Conservation (phyloP, 2,329 filamentous ascomycete genomes). For the Trichoderma harzianum region DNA sequence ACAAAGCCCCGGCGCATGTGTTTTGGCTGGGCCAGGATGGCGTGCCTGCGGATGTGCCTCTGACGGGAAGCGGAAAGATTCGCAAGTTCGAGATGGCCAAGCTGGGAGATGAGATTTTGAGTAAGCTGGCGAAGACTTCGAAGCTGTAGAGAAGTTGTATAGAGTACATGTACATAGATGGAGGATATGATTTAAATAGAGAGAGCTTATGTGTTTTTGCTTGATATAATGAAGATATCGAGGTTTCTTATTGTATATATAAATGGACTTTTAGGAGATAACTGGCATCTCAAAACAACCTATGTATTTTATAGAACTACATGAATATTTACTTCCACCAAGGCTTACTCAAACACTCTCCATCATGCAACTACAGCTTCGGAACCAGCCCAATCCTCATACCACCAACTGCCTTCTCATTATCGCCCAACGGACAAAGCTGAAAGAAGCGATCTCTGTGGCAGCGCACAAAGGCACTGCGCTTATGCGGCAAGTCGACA, state of each 20-base stretch:
- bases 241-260: neutral
- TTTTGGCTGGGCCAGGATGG: conserved; percentile 69
- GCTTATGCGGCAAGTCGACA: conserved; percentile 69
- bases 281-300: neutral
- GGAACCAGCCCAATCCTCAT: conserved; percentile 52
- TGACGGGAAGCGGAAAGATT: conserved; percentile 71
- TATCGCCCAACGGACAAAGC: conserved; percentile 56
- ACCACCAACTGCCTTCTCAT: conserved; percentile 53
- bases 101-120: conserved; percentile 52
- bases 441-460: conserved; percentile 68
- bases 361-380: conserved; percentile 41
- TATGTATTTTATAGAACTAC: neutral
- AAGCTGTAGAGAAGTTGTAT: conserved; percentile 40
- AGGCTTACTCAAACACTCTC: neutral
- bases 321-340: neutral
- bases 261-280: neutral
- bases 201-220: neutral
- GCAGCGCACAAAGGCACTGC: conserved; percentile 64
- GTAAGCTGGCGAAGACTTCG: conserved; percentile 43
- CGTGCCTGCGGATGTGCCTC: conserved; percentile 53
- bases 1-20: conserved; percentile 69
- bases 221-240: neutral
- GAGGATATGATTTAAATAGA: neutral
- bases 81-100: conserved; percentile 63
- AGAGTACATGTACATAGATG: neutral